Evolutionary conservation across 108 stramenopile species (phyloP), one percentile per base, ranked within the genome.

Genomic region (Cyclostephanos tholiformis): DNA sequence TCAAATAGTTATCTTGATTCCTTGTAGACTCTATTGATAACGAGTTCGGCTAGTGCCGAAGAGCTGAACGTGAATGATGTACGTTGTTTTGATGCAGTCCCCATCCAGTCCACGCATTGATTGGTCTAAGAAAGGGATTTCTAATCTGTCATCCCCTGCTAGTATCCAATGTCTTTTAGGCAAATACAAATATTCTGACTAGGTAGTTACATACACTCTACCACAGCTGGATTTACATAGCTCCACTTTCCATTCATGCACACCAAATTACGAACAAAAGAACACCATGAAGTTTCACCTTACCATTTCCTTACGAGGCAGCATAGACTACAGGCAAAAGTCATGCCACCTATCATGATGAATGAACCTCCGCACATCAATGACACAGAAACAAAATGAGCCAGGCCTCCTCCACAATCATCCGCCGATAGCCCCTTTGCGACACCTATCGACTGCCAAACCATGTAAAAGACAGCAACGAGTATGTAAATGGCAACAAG

Each of bases 401-500:
- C 69, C 56, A 82, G 78, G 8, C 49, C 68, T 19, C 66, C 76
- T 44, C 51, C 82, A 39, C 77, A 78, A 17, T 38, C 64, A 6
- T 64, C n/a, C 12, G 67, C 41, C 23, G 38, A 74, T 38, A 19
- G 61, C 39, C 60, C 74, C 46, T 36, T 35, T 51, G 64, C 39
- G 22, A 87, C 50, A 63, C 90, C 90, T 29, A 88, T 65, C 12
- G 80, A 32, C 29, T 72, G 68, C 86, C 86, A 91, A 20, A 80
- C 44, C 11, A 87, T 55, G 76, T 80, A 89, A 22, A 55, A 32
- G 55, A 91, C 59, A 10, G 81, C 79, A 49, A 84, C 53, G 16
- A 91, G 30, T 35, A 91, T 88, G 72, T 91, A 91, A 4, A 91
- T 43, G 11, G 90, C 90, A 53, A 91, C 79, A 6, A 69, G 48